A percentile compares a stretch with the other conserved stretches of the same genome.
Conservation (phyloP, 768 basidiomycete species). For the Phylloporus sp. region DNA sequence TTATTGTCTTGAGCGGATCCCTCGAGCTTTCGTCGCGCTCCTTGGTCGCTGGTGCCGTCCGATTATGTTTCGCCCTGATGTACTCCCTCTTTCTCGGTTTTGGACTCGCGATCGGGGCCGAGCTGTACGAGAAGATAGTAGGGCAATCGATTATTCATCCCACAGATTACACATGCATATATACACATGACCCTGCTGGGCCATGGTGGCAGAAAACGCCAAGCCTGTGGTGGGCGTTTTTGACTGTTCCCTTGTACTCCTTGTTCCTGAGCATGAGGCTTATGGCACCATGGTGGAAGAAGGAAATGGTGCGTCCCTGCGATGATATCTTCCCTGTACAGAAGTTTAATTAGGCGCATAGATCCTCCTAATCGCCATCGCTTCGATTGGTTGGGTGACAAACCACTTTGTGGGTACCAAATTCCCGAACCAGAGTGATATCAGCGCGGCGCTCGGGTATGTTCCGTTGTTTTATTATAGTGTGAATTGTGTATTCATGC, state of each 20-base stretch:
- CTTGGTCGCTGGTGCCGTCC: slow-evolving; percentile 80
- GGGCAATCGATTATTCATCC: slow-evolving; percentile 42
- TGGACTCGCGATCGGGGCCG: slow-evolving; percentile 76
- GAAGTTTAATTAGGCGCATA: slow-evolving; percentile 11
- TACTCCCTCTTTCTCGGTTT: slow-evolving; percentile 80
- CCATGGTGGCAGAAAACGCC: slow-evolving; percentile 77
- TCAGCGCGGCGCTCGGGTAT: slow-evolving; percentile 72
- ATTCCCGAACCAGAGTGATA: slow-evolving; percentile 69
- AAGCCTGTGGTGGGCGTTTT: slow-evolving; percentile 68
- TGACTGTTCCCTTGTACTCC: slow-evolving; percentile 69
- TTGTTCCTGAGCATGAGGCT: slow-evolving; percentile 63
- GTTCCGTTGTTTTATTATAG: slow-evolving; percentile 11
- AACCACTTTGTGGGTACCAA: slow-evolving; percentile 61
- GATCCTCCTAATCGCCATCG: slow-evolving; percentile 53
- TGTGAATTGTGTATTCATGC: slow-evolving; percentile 1
- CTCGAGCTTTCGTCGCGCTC: slow-evolving; percentile 79
- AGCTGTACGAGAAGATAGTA: slow-evolving; percentile 60
- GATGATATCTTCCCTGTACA: background rate
- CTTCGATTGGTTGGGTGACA: slow-evolving; percentile 71
- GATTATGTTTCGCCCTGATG: slow-evolving; percentile 73
- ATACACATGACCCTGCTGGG: slow-evolving; percentile 51
- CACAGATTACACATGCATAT: slow-evolving; percentile 57
- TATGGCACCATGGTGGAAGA: slow-evolving; percentile 53
- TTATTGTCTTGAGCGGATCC: slow-evolving; percentile 66
- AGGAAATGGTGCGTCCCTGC: slow-evolving; percentile 49